Percentiles rank a stretch among this genome's conserved stretches.
phyloP scores from a whole-genome alignment of 345 rosid genomes.

The Murraya paniculata region DNA sequence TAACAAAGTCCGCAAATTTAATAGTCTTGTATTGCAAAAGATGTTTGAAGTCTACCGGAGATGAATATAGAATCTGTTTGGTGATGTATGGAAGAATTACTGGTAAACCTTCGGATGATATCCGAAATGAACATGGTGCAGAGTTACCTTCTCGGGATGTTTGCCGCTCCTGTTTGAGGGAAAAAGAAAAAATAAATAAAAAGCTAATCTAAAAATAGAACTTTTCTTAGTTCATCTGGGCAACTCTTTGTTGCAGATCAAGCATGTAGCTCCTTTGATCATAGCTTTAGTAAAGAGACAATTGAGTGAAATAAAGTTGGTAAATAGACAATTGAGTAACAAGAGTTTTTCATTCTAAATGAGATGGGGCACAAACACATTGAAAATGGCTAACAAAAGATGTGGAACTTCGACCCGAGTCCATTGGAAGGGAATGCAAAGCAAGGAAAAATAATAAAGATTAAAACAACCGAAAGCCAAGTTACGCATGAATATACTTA shows the following conservation, averaged over 20 bases:
- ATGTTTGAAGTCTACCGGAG: constrained; percentile 72
- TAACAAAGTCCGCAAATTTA: constrained; percentile 64
- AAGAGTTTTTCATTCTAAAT: not conserved
- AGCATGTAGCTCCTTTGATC: not conserved
- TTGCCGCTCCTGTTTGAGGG: constrained; percentile 65
- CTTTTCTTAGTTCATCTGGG: not conserved
- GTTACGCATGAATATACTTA: constrained; percentile 37
- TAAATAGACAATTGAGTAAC: not conserved
- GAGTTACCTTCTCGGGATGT: constrained; percentile 74
- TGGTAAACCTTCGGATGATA: constrained; percentile 93
- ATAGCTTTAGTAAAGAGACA: not conserved
- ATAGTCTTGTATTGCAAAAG: constrained; percentile 75
- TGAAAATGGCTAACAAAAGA: not conserved
- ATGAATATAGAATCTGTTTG: constrained; percentile 68
- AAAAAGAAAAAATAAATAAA: not conserved
- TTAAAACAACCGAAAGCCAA: not conserved
- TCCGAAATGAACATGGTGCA: constrained; percentile 75
- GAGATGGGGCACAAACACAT: not conserved
- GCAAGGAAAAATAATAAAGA: not conserved
- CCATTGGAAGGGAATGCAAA: not conserved
- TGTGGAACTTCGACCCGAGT: not conserved
- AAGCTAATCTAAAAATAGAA: not conserved
- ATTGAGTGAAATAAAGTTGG: not conserved
- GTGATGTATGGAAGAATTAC: constrained; percentile 84
- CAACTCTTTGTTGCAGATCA: not conserved